Percentiles rank a stretch among this genome's conserved stretches.
Evolutionary conservation across 352 stramenopile genomes (phyloP).

Genomic region (Thraustotheca clavata): DNA sequence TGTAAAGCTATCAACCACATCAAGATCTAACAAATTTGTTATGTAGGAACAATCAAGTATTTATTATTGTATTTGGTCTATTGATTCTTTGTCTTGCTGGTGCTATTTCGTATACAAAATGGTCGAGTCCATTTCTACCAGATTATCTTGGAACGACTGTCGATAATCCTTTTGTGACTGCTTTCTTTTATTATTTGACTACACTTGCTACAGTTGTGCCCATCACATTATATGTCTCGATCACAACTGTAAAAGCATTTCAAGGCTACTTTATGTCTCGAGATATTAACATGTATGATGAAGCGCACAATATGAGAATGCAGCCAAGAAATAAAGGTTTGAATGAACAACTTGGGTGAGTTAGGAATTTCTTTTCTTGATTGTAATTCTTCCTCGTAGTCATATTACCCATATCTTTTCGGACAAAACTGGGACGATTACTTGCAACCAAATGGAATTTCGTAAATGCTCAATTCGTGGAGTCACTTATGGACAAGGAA

Average conservation of each 20-base stretch:
- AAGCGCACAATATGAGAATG: slow-evolving; percentile 54
- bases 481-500: slow-evolving; percentile 72
- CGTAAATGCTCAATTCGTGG: slow-evolving; percentile 80
- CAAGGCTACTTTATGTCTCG: slow-evolving; percentile 82
- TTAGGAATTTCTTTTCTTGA: slow-evolving; percentile 20
- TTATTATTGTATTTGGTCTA: slow-evolving; percentile 68
- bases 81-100: slow-evolving; percentile 60
- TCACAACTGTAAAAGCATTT: slow-evolving; percentile 84
- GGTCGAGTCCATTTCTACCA: slow-evolving; percentile 29
- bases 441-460: slow-evolving; percentile 88
- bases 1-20: slow-evolving; percentile 16
- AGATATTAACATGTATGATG: slow-evolving; percentile 82
- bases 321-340: slow-evolving; percentile 80
- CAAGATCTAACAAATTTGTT: slow-evolving; percentile 22
- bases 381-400: background rate
- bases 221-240: slow-evolving; percentile 84
- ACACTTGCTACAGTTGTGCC: slow-evolving; percentile 78
- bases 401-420: slow-evolving; percentile 98
- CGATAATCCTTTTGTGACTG: slow-evolving; percentile 35
- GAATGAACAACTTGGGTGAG: slow-evolving; percentile 68
- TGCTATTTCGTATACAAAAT: slow-evolving; percentile 48
- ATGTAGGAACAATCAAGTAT: slow-evolving; percentile 58
- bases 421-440: slow-evolving; percentile 82
- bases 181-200: slow-evolving; percentile 81
- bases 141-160: slow-evolving; percentile 26